Evolutionary conservation across 305 asterid genomes (phyloP), one percentile per base, ranked within the genome.

Genomic region (Plantago coronopus): DNA sequence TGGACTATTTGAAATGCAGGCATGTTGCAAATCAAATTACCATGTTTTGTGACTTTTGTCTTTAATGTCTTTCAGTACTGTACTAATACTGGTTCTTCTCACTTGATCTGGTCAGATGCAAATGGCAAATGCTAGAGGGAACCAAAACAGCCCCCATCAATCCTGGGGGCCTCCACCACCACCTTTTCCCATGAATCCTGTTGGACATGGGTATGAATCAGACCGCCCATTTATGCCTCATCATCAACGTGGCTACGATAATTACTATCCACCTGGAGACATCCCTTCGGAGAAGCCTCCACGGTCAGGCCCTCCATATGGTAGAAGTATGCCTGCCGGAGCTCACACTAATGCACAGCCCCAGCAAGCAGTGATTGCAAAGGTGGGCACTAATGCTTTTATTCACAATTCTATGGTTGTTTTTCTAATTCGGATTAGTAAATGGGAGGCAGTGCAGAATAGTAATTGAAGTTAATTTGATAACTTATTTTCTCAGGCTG

Each of bases 1-100:
- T 61, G 89, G 91, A 71, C 72, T 82, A 43, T 79, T 89, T 76
- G 94, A 84, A 76, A 72, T 56, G 64, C 89, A 82, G 82, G 97
- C 81, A 79, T 76, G 89, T 71, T 21, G 31, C 64, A 11, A 15
- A 29, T 25, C 18, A 53, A 22, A 27, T 48, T 6, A 6, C 40
- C 13, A n/a, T 64, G 58, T 12, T 29, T 47, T 10, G 2, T 31
- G n/a, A n/a, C 20, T 42, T 25, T 31, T 17, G 8, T 65, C 27
- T 34, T 53, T 43, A 57, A 14, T 42, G 44, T 48, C 59, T 64
- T 65, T 54, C 17, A 14, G 34, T 17, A 59, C 49, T 54, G 0
- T 49, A 47, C 53, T 69, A 47, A 68, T 54, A 11, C 19, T 34
- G 45, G 17, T 46, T 31, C 18, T 54, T 46, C 29, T 59, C 62